Evolutionary conservation across 768 basidiomycete species (phyloP).

Genomic region (Mycena galericulata): DNA sequence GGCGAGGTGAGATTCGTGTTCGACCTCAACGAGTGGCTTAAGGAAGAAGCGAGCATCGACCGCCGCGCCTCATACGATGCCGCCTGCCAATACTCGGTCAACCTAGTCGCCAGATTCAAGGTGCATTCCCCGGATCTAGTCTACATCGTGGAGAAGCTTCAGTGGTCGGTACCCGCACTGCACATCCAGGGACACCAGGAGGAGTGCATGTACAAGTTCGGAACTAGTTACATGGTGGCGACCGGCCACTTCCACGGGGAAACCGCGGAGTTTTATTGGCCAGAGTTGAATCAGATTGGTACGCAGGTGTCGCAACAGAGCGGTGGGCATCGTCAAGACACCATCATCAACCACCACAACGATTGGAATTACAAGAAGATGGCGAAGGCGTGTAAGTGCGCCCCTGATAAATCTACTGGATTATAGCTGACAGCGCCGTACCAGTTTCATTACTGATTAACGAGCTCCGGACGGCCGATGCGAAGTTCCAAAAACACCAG

Average conservation of each 20-base stretch:
- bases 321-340: conserved; percentile 2
- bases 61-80: conserved; percentile 24
- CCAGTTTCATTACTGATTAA: background rate
- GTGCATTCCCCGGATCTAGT: background rate
- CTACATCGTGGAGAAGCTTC: conserved; percentile 17
- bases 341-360: background rate
- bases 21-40: background rate
- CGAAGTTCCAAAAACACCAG: background rate
- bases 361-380: background rate
- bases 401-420: too few species aligned
- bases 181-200: conserved; percentile 35
- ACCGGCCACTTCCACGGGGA: background rate
- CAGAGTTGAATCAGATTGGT: background rate
- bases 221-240: background rate
- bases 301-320: background rate
- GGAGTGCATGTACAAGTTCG: conserved; percentile 1
- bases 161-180: conserved; percentile 30
- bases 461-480: background rate
- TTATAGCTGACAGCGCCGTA: background rate
- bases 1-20: background rate
- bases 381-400: background rate
- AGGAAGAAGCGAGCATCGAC: background rate
- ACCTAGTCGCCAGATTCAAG: conserved; percentile 21
- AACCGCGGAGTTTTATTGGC: conserved; percentile 1
- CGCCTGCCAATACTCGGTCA: conserved; percentile 30